Evolutionary conservation across 257 asterid species (phyloP).

Genomic region (Solanum sparsipilum): DNA sequence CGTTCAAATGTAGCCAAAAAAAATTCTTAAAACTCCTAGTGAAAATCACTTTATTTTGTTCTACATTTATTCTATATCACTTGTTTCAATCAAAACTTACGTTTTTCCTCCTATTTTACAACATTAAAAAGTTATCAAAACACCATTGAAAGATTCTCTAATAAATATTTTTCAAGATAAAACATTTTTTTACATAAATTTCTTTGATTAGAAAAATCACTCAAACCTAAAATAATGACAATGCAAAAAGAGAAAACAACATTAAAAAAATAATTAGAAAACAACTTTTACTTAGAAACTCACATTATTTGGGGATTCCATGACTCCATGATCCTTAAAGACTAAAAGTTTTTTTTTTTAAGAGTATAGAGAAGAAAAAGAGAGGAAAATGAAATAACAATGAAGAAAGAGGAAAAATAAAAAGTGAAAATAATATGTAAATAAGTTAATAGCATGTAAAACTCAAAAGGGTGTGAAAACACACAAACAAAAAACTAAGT

Average conservation of each 20-base stretch:
- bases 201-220: not conserved
- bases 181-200: not conserved
- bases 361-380: not conserved
- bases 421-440: not conserved
- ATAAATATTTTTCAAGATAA: not conserved
- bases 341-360: no score
- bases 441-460: not conserved
- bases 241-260: not conserved
- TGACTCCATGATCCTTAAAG: not conserved
- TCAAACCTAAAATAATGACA: not conserved
- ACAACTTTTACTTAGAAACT: not conserved
- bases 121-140: not conserved
- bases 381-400: not conserved
- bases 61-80: not conserved
- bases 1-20: not conserved
- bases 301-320: constrained; percentile 5
- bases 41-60: not conserved
- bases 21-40: not conserved
- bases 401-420: not conserved
- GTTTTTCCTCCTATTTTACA: not conserved
- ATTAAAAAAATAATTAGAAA: not conserved
- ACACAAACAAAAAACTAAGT: not conserved
- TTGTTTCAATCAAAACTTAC: not conserved
- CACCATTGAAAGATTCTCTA: not conserved
- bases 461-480: not conserved